Evolutionary conservation across 768 basidiomycete species (phyloP).

Genomic region (Leccinum rimulosum): DNA sequence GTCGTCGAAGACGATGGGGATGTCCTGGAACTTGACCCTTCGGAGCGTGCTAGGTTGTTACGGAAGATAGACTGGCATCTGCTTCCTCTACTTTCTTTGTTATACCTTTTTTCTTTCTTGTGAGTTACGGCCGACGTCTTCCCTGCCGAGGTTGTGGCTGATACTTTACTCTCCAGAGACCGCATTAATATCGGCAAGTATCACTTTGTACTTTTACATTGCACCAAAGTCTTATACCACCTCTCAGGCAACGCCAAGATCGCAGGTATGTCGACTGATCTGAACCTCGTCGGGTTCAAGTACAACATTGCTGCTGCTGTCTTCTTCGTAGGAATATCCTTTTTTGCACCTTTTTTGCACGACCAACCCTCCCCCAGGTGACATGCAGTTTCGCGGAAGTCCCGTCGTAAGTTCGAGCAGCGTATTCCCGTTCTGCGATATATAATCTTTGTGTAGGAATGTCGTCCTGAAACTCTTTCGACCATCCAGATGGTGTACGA

Average conservation of each 20-base stretch:
- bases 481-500: slow-evolving; percentile 36
- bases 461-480: slow-evolving; percentile 36
- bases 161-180: slow-evolving; percentile 29
- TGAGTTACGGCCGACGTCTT: neutral
- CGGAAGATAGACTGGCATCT: slow-evolving; percentile 23
- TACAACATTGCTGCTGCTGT: slow-evolving; percentile 40
- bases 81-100: slow-evolving; percentile 15
- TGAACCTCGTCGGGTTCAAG: slow-evolving; percentile 32
- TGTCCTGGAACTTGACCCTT: neutral
- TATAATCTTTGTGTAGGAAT: slow-evolving; percentile 28
- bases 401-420: slow-evolving; percentile 33
- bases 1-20: neutral
- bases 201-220: neutral
- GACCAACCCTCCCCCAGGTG: slow-evolving; percentile 20
- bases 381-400: slow-evolving; percentile 38
- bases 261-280: slow-evolving; percentile 42
- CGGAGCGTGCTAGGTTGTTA: slow-evolving; percentile 8
- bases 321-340: slow-evolving; percentile 32
- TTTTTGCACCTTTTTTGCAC: neutral
- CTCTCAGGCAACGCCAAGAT: slow-evolving; percentile 40
- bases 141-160: neutral
- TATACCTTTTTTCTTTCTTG: slow-evolving; percentile 20
- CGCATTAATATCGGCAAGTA: slow-evolving; percentile 43
- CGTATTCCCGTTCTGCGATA: neutral
- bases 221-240: neutral